Evolutionary conservation across 2,329 filamentous ascomycete genomes (phyloP).

Genomic region (Monosporascus sp.): DNA sequence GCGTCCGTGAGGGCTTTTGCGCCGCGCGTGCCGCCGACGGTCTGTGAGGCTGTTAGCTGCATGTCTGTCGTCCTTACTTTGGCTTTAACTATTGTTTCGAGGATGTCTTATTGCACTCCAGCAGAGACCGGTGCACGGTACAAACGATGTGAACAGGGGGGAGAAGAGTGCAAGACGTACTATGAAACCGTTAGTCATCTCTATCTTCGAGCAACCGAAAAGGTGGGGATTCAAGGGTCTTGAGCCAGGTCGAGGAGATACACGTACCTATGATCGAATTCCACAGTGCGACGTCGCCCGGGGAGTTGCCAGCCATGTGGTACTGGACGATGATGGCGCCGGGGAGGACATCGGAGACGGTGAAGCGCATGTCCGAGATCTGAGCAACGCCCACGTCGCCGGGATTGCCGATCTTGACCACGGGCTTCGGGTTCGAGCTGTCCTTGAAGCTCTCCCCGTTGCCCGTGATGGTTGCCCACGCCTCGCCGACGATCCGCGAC

Average conservation of each 20-base stretch:
- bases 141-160: background rate
- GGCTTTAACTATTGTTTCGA: too few relatives aligned
- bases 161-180: background rate
- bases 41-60: constrained; percentile 6
- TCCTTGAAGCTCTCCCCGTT: constrained; percentile 46
- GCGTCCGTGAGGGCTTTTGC: constrained; percentile 20
- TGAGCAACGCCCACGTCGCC: constrained; percentile 58
- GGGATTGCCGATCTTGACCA: constrained; percentile 52
- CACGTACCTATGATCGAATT: constrained; percentile 25
- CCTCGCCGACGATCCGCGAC: constrained; percentile 48
- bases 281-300: constrained; percentile 29
- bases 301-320: constrained; percentile 28
- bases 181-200: background rate
- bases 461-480: constrained; percentile 47
- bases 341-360: constrained; percentile 52
- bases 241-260: too few relatives aligned
- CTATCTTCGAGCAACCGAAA: too few relatives aligned
- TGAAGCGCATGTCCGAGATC: constrained; percentile 61
- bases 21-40: constrained; percentile 32
- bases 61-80: too few relatives aligned
- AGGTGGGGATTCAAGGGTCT: too few relatives aligned
- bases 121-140: too few relatives aligned
- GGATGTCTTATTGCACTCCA: too few relatives aligned
- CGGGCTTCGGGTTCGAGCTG: constrained; percentile 45
- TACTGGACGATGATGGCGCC: constrained; percentile 56